These are phyloP conservation scores for Dissophora globulifera DNA, from an alignment of 192 early-diverging fungal genomes.

Conservation along the genomic window DNA sequence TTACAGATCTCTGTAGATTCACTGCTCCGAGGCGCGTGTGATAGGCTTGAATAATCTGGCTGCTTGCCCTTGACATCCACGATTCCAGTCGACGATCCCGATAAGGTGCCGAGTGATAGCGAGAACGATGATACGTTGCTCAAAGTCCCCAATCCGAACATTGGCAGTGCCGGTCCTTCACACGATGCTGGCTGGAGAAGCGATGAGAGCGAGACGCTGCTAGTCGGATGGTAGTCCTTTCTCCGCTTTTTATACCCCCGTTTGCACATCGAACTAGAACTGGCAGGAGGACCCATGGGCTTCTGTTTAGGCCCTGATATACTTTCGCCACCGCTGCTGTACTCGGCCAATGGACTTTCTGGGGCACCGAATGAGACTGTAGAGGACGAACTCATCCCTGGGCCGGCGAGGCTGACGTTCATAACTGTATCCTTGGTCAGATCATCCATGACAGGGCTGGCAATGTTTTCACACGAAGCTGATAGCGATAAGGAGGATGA, in stretches of 20 bases:
- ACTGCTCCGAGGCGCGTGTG: not conserved
- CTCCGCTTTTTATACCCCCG: slow-evolving; percentile 30
- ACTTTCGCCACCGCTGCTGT: slow-evolving; percentile 17
- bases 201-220: not conserved
- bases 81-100: not conserved
- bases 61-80: slow-evolving; percentile 32
- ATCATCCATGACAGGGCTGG: not conserved
- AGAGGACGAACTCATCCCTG: not conserved
- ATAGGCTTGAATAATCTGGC: not conserved
- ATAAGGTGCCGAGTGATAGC: not conserved
- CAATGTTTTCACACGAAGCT: not conserved
- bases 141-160: slow-evolving; percentile 20
- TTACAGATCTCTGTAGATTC: slow-evolving; percentile 7
- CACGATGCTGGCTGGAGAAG: not conserved
- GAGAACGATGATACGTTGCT: slow-evolving; percentile 17
- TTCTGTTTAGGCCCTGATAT: no score
- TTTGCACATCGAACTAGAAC: not conserved
- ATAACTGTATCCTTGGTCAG: not conserved
- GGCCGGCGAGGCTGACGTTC: not conserved
- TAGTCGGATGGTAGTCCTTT: slow-evolving; percentile 12
- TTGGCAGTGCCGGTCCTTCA: not conserved
- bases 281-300: no score
- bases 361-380: slow-evolving; percentile 18
- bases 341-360: slow-evolving; percentile 7
- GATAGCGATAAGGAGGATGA: slow-evolving; percentile 15